Conservation (phyloP, 1,139 yeast species). For the Suhomyces chickasaworum region DNA sequence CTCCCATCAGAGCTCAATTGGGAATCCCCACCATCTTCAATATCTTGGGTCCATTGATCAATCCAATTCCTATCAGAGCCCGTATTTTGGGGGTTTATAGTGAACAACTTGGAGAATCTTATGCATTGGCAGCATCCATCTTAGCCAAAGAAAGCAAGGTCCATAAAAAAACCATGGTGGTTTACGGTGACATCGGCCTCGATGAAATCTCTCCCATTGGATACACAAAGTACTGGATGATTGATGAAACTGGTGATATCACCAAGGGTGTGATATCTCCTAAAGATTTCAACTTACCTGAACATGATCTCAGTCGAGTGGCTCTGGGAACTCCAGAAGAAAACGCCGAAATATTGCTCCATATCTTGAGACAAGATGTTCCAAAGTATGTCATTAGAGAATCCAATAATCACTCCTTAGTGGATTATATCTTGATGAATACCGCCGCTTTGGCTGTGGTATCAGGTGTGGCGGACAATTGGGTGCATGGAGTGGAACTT, state of each 20-base stretch:
- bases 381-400: constrained; percentile 37
- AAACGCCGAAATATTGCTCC: constrained; percentile 66
- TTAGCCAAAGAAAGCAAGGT: constrained; percentile 47
- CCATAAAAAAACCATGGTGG: constrained; percentile 72
- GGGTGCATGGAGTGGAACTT: constrained; percentile 74
- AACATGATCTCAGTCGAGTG: constrained; percentile 67
- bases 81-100: constrained; percentile 89
- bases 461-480: constrained; percentile 63
- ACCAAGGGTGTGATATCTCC: constrained; percentile 50
- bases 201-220: constrained; percentile 95
- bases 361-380: constrained; percentile 57
- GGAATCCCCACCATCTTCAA: constrained; percentile 94
- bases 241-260: constrained; percentile 49
- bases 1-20: constrained; percentile 68
- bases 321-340: constrained; percentile 84
- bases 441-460: constrained; percentile 85
- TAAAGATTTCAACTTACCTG: constrained; percentile 75
- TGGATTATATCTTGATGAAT: constrained; percentile 85
- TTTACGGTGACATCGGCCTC: constrained; percentile 86
- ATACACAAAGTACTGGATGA: constrained; percentile 74
- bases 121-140: constrained; percentile 75
- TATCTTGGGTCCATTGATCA: constrained; percentile 86
- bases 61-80: constrained; percentile 83
- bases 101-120: constrained; percentile 74
- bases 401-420: constrained; percentile 56